These are phyloP conservation scores for Fusarium sp. DNA, from an alignment of 2,329 filamentous ascomycete species.

Conservation along the genomic window DNA sequence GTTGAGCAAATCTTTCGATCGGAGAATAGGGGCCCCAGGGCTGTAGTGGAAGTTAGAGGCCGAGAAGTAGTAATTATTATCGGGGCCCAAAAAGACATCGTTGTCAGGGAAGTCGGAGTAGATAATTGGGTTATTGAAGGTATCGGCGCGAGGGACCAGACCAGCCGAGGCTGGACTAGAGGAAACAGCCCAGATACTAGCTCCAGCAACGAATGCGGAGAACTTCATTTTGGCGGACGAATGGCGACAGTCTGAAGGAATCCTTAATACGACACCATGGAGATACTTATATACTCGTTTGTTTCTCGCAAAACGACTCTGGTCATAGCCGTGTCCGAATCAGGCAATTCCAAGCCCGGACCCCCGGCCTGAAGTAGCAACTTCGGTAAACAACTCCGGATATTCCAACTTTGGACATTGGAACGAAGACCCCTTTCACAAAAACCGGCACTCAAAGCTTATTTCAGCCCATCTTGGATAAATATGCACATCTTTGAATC, in stretches of 20 bases:
- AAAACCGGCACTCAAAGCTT: no score
- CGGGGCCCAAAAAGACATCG: constrained; percentile 64
- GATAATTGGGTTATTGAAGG: constrained; percentile 61
- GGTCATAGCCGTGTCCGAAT: neutral
- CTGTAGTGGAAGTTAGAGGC: constrained; percentile 69
- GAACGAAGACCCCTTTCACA: neutral
- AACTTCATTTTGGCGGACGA: neutral
- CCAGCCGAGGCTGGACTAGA: neutral
- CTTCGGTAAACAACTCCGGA: constrained; percentile 11
- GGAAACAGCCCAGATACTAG: neutral
- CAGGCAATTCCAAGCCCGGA: constrained; percentile 4
- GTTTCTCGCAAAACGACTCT: neutral
- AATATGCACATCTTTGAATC: neutral
- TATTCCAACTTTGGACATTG: constrained; percentile 4
- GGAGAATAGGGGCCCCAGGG: constrained; percentile 67
- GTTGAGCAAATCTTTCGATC: constrained; percentile 67
- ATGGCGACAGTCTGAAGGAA: fast-evolving
- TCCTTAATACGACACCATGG: fast-evolving
- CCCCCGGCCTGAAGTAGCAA: constrained; percentile 17
- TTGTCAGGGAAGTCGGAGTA: constrained; percentile 68
- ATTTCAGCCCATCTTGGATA: neutral
- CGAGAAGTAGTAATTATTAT: constrained; percentile 66
- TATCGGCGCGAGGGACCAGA: constrained; percentile 8
- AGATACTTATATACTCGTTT: constrained; percentile 5
- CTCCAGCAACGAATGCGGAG: neutral